phyloP scores from a whole-genome alignment of 2,329 filamentous ascomycete genomes.

The Diaporthe amygdali region DNA sequence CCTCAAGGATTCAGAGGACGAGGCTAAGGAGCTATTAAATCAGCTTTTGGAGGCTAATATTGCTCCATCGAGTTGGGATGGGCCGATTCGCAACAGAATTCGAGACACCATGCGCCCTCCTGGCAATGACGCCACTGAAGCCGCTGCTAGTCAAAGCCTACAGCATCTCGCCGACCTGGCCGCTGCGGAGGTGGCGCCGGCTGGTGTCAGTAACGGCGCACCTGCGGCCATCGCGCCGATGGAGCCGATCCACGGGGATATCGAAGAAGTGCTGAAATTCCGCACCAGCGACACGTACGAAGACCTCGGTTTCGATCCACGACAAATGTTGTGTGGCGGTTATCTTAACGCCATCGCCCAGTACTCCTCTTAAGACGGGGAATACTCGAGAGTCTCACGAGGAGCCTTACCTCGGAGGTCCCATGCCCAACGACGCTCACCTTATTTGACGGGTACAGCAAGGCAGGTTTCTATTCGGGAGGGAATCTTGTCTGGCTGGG shows the following conservation, averaged over 20 bases:
- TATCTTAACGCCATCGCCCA: slow-evolving; percentile 38
- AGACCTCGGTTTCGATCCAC: slow-evolving; percentile 47
- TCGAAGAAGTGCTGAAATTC: slow-evolving; percentile 14
- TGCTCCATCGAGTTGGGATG: slow-evolving; percentile 61
- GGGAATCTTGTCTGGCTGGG: neutral
- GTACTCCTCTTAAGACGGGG: slow-evolving; percentile 5
- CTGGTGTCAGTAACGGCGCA: slow-evolving; percentile 30
- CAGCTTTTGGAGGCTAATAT: slow-evolving; percentile 60
- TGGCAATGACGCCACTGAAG: slow-evolving; percentile 43
- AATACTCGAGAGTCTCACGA: neutral
- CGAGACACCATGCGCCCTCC: slow-evolving; percentile 44
- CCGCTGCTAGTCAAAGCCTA: slow-evolving; percentile 56
- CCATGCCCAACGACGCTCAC: neutral
- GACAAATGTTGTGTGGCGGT: slow-evolving; percentile 41
- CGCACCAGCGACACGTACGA: slow-evolving; percentile 40
- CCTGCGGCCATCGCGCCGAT: neutral
- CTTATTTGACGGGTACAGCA: neutral
- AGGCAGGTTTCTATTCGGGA: too few species aligned
- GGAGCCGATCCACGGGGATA: neutral
- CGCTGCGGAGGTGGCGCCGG: slow-evolving; percentile 39
- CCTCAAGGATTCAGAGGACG: slow-evolving; percentile 59
- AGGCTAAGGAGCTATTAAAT: slow-evolving; percentile 60
- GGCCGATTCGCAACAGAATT: slow-evolving; percentile 58
- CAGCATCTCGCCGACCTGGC: slow-evolving; percentile 66
- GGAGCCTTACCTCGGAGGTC: neutral